A percentile compares a stretch with the other conserved stretches of the same genome.
phyloP scores from a whole-genome alignment of 2,329 filamentous ascomycete genomes.

The Pyrenophora graminea region DNA sequence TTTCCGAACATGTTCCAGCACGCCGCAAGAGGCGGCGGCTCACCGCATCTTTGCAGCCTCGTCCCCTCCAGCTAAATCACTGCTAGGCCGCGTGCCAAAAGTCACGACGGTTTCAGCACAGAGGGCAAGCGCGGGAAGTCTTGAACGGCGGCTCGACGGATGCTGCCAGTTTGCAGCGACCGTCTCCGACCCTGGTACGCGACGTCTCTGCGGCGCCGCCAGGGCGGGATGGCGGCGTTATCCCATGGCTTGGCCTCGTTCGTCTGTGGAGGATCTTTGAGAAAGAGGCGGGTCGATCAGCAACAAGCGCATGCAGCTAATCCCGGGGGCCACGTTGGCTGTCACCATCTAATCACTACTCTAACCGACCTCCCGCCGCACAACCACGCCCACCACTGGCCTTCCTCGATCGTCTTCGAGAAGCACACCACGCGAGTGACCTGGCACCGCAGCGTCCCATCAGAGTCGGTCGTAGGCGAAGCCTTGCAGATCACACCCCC shows the following conservation, averaged over 20 bases:
- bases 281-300: constrained; percentile 47
- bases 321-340: constrained; percentile 46
- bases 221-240: constrained; percentile 43
- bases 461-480: neutral
- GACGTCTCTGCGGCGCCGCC: constrained; percentile 37
- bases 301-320: constrained; percentile 47
- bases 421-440: constrained; percentile 28
- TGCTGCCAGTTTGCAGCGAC: constrained; percentile 37
- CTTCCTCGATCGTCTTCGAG: constrained; percentile 23
- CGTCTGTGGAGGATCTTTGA: constrained; percentile 45
- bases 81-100: constrained; percentile 25
- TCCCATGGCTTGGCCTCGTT: constrained; percentile 41
- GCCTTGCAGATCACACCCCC: constrained; percentile 2
- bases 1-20: constrained; percentile 5
- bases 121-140: constrained; percentile 43
- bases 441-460: constrained; percentile 19
- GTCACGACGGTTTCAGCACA: constrained; percentile 37
- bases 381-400: constrained; percentile 16
- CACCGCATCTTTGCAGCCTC: constrained; percentile 32
- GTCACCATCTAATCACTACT: constrained; percentile 25
- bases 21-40: constrained; percentile 7
- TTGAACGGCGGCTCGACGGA: constrained; percentile 30
- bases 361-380: constrained; percentile 28
- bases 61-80: constrained; percentile 23
- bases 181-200: constrained; percentile 36